Evolutionary conservation across 1,139 yeast genomes (phyloP), one percentile per base, ranked within the genome.

Genomic region (Candida mesenterica): DNA sequence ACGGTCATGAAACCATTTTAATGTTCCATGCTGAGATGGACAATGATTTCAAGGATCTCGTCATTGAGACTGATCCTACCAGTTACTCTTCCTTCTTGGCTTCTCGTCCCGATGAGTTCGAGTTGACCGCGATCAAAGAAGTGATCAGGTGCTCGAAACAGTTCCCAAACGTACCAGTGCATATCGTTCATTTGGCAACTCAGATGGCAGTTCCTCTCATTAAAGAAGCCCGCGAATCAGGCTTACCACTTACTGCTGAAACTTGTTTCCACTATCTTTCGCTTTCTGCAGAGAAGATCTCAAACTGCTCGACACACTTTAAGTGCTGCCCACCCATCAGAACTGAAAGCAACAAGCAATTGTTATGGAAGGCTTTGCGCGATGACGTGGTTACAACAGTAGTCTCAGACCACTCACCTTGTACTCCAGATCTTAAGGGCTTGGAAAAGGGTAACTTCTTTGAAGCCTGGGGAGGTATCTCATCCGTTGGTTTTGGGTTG

Each of bases 291-390:
- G 96, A 89, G 53, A 70, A 70, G 23, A 85, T 90, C 36, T 80
- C 88, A 17, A 73, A 78, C 50, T 76, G 85, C 42, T 78, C 82
- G 15, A 89, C 97, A 3, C 85, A 81, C 52, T 87, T 75, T 71
- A 90, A 90, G 61, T 90, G 97, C 59, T 89, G 96, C 59, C 97
- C 97, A 2, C 97, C 97, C 4, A 88, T 90, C 46, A 74, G 97
- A 47, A 68, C 84, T 1, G 79, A 82, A 42, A 70, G 69, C 31
- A 90, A 89, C 60, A 72, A 92, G 46, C 66, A 72, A 33, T 65
- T 74, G 33, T 69, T 90, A 31, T 90, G 97, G 97, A 65, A 71
- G 34, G 96, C 92, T 0, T 65, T 90, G 33, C 59, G 77, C 36
- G 68, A 70, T 24, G 79, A 77, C 24, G 65, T 80, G 28, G 82